Percentiles rank a stretch among this genome's conserved stretches.
Evolutionary conservation across 805 yeast species (phyloP).

Genomic region (Jamesozyma hellenica): DNA sequence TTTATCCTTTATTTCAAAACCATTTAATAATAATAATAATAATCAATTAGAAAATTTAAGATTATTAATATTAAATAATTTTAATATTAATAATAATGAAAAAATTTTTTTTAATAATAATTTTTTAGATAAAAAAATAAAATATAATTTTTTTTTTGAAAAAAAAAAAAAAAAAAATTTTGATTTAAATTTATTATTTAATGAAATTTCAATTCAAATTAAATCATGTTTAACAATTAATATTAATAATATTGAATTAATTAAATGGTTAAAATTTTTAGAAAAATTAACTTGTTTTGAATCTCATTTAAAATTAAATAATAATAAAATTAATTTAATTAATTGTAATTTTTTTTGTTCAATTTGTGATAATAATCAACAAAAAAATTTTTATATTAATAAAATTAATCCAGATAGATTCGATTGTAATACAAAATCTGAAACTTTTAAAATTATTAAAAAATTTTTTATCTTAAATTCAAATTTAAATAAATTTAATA

Average conservation of each 20-base stretch:
- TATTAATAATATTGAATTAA: slow-evolving; percentile 9
- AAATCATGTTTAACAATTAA: slow-evolving; percentile 11
- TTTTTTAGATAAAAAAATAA: slow-evolving; percentile 4
- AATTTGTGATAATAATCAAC: slow-evolving; percentile 15
- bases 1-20: slow-evolving; percentile 3
- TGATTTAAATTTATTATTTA: slow-evolving; percentile 5
- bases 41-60: slow-evolving; percentile 21
- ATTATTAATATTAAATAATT: slow-evolving; percentile 7
- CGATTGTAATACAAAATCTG: slow-evolving; percentile 9
- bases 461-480: slow-evolving; percentile 19
- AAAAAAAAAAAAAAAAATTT: not conserved
- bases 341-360: slow-evolving; percentile 12
- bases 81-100: not conserved
- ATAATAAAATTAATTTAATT: not conserved
- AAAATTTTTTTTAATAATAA: slow-evolving; percentile 3
- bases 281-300: slow-evolving; percentile 20
- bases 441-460: slow-evolving; percentile 23
- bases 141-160: too few relatives aligned
- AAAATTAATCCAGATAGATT: slow-evolving; percentile 27
- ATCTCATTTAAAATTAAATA: not conserved
- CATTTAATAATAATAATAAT: slow-evolving; percentile 10
- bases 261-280: slow-evolving; percentile 14
- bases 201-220: slow-evolving; percentile 11
- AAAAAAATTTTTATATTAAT: slow-evolving; percentile 7
- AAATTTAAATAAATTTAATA: slow-evolving; percentile 16